These are phyloP conservation scores for Phlebiopsis flavidoalba DNA, from an alignment of 768 basidiomycete genomes.

Conservation along the genomic window DNA sequence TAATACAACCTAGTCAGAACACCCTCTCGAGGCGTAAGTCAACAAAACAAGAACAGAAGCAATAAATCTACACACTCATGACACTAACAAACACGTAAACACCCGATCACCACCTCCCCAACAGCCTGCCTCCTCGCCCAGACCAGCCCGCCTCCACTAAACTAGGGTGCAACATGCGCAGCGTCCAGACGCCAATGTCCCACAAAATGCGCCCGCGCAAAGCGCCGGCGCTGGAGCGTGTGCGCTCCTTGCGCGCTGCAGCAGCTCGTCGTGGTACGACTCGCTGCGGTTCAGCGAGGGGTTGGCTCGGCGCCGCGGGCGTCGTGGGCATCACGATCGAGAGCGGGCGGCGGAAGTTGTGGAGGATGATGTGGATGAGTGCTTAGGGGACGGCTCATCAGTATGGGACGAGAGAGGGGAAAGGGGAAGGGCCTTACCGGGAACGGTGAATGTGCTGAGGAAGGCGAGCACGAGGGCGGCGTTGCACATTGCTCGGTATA, in stretches of 20 bases:
- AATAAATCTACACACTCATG: too few relatives aligned
- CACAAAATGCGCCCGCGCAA: constrained; percentile 70
- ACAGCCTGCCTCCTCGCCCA: constrained; percentile 55
- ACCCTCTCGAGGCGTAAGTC: too few relatives aligned
- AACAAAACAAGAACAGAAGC: too few relatives aligned
- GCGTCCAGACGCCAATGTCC: constrained; percentile 81
- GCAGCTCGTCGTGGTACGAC: constrained; percentile 56
- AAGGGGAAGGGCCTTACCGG: constrained; percentile 34
- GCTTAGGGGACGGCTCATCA: constrained; percentile 31
- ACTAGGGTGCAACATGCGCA: constrained; percentile 59
- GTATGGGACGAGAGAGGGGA: not conserved
- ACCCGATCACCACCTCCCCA: constrained; percentile 43
- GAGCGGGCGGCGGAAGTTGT: constrained; percentile 81
- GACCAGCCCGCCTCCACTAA: constrained; percentile 48
- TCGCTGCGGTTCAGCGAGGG: constrained; percentile 21
- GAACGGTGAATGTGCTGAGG: constrained; percentile 55
- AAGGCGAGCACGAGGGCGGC: constrained; percentile 46
- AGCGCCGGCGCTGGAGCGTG: constrained; percentile 72
- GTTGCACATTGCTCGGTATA: constrained; percentile 40
- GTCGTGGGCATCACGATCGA: constrained; percentile 72
- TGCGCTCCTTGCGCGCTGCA: constrained; percentile 83
- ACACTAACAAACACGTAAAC: too few relatives aligned
- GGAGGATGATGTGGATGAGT: constrained; percentile 72
- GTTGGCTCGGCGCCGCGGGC: constrained; percentile 15
- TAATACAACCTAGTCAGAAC: too few relatives aligned